Evolutionary conservation across 208 protist genomes (phyloP).

Genomic region (Leishmania tarentolae): DNA sequence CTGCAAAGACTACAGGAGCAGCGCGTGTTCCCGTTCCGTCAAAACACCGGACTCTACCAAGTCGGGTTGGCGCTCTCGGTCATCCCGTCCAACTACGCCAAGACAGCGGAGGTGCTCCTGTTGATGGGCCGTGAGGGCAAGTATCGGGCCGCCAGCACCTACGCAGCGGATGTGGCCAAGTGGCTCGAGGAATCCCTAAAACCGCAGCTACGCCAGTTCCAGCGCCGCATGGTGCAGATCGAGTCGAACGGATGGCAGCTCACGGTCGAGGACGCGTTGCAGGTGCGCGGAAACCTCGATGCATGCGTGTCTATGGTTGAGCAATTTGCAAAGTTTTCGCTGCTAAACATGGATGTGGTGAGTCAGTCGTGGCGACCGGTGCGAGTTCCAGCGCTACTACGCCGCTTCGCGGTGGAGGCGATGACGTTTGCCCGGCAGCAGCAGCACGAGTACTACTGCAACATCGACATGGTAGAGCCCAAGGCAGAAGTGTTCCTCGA

Average conservation of each 20-base stretch:
- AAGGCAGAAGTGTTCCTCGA: constrained; percentile 78
- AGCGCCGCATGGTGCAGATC: constrained; percentile 59
- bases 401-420: constrained; percentile 59
- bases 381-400: constrained; percentile 51
- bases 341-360: constrained; percentile 80
- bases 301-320: constrained; percentile 69
- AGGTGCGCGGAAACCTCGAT: constrained; percentile 70
- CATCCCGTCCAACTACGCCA: constrained; percentile 59
- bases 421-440: constrained; percentile 25
- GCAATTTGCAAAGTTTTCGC: constrained; percentile 68
- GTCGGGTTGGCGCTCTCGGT: constrained; percentile 69
- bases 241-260: constrained; percentile 59
- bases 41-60: constrained; percentile 63
- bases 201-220: constrained; percentile 75
- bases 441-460: constrained; percentile 53
- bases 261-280: constrained; percentile 58
- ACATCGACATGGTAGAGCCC: constrained; percentile 56
- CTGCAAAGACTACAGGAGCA: constrained; percentile 48
- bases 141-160: constrained; percentile 62
- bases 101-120: constrained; percentile 74
- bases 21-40: constrained; percentile 64
- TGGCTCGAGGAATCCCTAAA: constrained; percentile 76
- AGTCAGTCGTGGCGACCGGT: constrained; percentile 75
- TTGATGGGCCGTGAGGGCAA: constrained; percentile 79
- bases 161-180: constrained; percentile 68